Conservation (phyloP, 176 grass and related monocot species). For the Oryza longistaminata region DNA sequence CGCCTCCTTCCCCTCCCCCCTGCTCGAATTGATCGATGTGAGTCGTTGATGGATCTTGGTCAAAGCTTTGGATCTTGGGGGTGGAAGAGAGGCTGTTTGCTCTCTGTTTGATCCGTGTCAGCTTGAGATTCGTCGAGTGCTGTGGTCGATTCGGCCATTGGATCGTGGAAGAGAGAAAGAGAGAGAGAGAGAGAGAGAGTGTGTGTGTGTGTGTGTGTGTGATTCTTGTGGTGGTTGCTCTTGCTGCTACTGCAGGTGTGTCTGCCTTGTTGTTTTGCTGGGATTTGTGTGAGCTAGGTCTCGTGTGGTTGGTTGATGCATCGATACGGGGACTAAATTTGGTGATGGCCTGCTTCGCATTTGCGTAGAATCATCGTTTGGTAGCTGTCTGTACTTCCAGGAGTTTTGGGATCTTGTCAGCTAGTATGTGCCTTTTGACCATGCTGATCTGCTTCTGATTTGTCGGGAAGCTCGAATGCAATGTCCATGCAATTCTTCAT, state of each 20-base stretch:
- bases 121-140: conserved; percentile 13
- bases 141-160: not conserved
- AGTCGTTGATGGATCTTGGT: conserved; percentile 27
- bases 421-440: conserved; percentile 3
- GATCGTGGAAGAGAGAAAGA: conserved; percentile 16
- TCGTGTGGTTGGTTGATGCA: not conserved
- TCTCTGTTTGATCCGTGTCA: not conserved
- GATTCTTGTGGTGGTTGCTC: not conserved
- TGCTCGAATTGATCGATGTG: conserved; percentile 3
- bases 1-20: not conserved
- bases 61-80: conserved; percentile 39
- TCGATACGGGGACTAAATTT: not conserved
- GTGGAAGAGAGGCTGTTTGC: not conserved
- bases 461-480: conserved; percentile 6
- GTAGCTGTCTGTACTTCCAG: not conserved
- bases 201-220: not conserved
- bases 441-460: not conserved
- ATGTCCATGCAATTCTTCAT: conserved; percentile 1
- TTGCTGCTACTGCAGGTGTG: not conserved
- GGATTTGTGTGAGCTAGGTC: conserved; percentile 5
- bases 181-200: too few species aligned
- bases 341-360: not conserved
- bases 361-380: not conserved
- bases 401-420: conserved; percentile 22
- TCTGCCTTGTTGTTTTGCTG: conserved; percentile 2